Evolutionary conservation across 345 rosid species (phyloP).

Genomic region (Citrus reticulata): DNA sequence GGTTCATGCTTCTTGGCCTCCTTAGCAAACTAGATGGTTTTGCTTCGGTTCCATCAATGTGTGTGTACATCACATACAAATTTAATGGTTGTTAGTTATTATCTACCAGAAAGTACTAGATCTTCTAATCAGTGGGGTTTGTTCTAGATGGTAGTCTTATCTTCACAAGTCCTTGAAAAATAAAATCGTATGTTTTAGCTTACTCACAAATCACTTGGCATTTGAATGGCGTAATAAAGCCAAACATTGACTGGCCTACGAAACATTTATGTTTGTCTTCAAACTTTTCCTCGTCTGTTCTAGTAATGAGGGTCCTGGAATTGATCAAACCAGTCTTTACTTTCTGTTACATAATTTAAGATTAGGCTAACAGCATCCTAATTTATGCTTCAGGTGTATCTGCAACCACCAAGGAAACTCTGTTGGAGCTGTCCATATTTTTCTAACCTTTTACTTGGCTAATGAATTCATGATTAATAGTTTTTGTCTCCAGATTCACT

Average conservation of each 20-base stretch:
- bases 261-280: background rate
- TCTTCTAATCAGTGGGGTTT: background rate
- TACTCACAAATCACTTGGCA: background rate
- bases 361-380: background rate
- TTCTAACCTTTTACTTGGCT: background rate
- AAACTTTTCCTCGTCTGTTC: background rate
- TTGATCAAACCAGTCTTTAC: background rate
- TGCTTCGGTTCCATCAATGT: background rate
- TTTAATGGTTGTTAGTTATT: background rate
- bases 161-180: background rate
- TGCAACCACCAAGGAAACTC: background rate
- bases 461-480: background rate
- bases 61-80: background rate
- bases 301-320: background rate
- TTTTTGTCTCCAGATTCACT: background rate
- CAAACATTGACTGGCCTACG: background rate
- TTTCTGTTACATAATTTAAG: background rate
- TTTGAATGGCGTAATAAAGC: background rate
- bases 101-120: background rate
- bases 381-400: background rate
- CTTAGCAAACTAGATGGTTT: background rate
- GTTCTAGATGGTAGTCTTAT: background rate
- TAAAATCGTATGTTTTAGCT: background rate
- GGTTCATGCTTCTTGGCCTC: slow-evolving; percentile 1
- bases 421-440: background rate